Percentiles rank a stretch among this genome's conserved stretches.
phyloP scores from a whole-genome alignment of 164 flowering plant genomes.

The Euptelea pleiosperma region DNA sequence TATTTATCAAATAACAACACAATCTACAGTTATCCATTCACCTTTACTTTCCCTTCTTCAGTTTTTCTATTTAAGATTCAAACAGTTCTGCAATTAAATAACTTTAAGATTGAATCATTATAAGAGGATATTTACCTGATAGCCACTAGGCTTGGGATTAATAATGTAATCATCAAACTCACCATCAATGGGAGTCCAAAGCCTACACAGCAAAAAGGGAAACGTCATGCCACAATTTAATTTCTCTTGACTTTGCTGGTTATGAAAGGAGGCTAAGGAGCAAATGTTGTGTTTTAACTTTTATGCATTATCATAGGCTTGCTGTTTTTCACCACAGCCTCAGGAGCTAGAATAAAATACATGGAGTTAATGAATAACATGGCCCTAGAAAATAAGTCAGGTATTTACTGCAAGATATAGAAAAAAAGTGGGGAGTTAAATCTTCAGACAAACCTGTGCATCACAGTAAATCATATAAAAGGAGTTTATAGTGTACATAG shows the following conservation, averaged over 20 bases:
- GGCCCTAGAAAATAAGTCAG: background rate
- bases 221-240: background rate
- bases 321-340: background rate
- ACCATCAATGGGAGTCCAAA: constrained; percentile 92
- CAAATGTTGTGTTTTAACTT: background rate
- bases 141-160: constrained; percentile 96
- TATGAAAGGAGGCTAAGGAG: background rate
- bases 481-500: background rate
- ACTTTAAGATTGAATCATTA: background rate
- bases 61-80: too few relatives aligned
- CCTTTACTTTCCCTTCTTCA: background rate
- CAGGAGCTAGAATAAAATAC: background rate
- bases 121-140: constrained; percentile 58
- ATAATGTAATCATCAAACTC: constrained; percentile 96
- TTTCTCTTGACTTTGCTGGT: background rate
- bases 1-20: too few relatives aligned
- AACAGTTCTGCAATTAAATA: background rate
- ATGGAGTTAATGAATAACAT: background rate
- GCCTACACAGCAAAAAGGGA: constrained; percentile 44
- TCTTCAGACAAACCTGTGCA: background rate
- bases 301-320: background rate
- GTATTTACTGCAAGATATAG: background rate
- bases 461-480: background rate
- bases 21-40: too few relatives aligned
- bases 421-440: background rate